phyloP scores from a whole-genome alignment of 164 flowering plant genomes.

The Sedum album region DNA sequence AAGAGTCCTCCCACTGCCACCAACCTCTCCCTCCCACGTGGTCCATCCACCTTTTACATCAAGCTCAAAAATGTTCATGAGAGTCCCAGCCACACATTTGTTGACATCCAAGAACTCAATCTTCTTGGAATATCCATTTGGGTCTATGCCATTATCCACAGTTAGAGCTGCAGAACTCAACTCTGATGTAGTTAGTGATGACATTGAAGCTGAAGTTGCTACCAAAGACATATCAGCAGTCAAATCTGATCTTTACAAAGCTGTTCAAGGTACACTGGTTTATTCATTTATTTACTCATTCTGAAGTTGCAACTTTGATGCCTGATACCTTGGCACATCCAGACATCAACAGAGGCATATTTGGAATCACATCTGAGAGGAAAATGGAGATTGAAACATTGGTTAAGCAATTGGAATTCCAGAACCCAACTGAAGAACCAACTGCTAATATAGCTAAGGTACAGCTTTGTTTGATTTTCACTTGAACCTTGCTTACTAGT shows the following conservation, averaged over 20 bases:
- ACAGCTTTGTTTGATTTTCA: not conserved
- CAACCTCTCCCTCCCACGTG: conserved; percentile 26
- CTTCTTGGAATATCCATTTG: conserved; percentile 17
- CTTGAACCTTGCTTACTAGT: not conserved
- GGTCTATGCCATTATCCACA: conserved; percentile 22
- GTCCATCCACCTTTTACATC: conserved; percentile 20
- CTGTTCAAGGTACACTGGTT: conserved; percentile 37
- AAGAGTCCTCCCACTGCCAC: conserved; percentile 28
- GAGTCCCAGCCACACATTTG: conserved; percentile 14
- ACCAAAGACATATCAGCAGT: conserved; percentile 24
- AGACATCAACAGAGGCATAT: conserved; percentile 89
- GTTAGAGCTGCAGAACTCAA: conserved; percentile 33
- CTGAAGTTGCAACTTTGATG: not conserved
- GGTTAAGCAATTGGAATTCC: conserved; percentile 56
- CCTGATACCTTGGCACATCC: not conserved
- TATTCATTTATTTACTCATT: not conserved
- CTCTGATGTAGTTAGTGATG: conserved; percentile 24
- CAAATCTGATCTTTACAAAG: conserved; percentile 41
- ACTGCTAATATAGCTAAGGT: conserved; percentile 61
- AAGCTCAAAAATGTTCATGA: conserved; percentile 14
- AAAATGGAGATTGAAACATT: conserved; percentile 63
- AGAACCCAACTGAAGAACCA: conserved; percentile 78
- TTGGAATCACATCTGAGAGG: conserved; percentile 68
- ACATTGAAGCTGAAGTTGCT: conserved; percentile 6
- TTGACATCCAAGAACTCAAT: conserved; percentile 13